Evolutionary conservation across 441 rosid genomes (phyloP).

Genomic region (Populus hybrid): DNA sequence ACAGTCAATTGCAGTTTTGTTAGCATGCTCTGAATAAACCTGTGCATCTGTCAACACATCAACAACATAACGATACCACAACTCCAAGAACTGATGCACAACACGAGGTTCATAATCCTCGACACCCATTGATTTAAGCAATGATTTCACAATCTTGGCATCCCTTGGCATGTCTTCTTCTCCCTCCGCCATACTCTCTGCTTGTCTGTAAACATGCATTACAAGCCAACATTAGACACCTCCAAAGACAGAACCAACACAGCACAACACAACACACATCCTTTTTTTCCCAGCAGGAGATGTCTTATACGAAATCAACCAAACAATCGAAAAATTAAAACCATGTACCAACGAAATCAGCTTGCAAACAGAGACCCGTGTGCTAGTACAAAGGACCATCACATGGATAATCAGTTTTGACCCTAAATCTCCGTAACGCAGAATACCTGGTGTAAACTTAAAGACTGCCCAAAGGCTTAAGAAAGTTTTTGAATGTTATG

Average conservation of each 20-base stretch:
- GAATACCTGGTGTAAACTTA: background rate
- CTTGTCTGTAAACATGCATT: conserved; percentile 11
- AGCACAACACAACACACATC: no score
- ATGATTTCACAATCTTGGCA: conserved; percentile 78
- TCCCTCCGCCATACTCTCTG: conserved; percentile 60
- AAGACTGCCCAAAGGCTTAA: background rate
- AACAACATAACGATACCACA: conserved; percentile 87
- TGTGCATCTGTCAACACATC: conserved; percentile 83
- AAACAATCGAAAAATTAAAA: background rate
- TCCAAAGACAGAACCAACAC: background rate
- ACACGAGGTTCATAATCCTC: conserved; percentile 91
- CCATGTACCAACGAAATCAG: background rate
- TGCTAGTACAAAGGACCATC: no score
- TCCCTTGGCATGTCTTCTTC: conserved; percentile 84
- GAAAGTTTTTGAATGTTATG: background rate
- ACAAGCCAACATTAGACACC: conserved; percentile 1
- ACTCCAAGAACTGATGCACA: conserved; percentile 74
- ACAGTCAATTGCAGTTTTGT: conserved; percentile 61
- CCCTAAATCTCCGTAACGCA: background rate
- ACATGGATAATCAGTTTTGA: background rate
- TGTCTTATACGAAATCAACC: background rate
- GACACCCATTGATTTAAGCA: conserved; percentile 90
- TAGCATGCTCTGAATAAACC: conserved; percentile 88
- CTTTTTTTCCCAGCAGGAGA: background rate
- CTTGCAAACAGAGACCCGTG: background rate